These are phyloP conservation scores for Diatrype stigma DNA, from an alignment of 2,329 filamentous ascomycete genomes.

Conservation along the genomic window DNA sequence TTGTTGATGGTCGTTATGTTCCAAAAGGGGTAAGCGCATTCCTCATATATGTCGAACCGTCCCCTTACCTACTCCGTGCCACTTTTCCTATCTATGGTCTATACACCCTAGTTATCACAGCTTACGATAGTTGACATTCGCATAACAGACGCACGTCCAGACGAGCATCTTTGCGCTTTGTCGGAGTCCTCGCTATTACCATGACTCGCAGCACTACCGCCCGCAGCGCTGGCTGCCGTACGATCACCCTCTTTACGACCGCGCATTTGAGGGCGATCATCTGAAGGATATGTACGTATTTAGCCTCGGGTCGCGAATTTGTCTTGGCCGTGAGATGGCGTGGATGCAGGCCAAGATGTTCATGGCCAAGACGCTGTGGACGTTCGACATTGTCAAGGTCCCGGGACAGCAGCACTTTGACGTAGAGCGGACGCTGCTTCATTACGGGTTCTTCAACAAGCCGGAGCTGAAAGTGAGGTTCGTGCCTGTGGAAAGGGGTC, in stretches of 20 bases:
- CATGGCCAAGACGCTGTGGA: slow-evolving; percentile 9
- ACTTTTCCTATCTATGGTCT: too few relatives aligned
- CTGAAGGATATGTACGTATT: not conserved
- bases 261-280: not conserved
- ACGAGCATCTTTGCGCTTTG: not conserved
- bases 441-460: slow-evolving; percentile 8
- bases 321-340: slow-evolving; percentile 2
- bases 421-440: slow-evolving; percentile 2
- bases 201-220: slow-evolving; percentile 3
- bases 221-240: slow-evolving; percentile 5
- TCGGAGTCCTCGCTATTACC: slow-evolving; percentile 5
- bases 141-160: not conserved
- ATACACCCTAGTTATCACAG: too few relatives aligned
- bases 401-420: slow-evolving; percentile 3
- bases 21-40: slow-evolving; percentile 19
- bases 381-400: slow-evolving; percentile 3
- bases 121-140: not conserved
- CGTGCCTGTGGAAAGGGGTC: not conserved
- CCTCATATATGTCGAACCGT: too few relatives aligned
- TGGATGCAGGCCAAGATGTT: slow-evolving; percentile 5
- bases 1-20: slow-evolving; percentile 18
- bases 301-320: slow-evolving; percentile 1
- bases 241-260: slow-evolving; percentile 4
- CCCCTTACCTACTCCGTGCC: too few relatives aligned
- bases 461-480: slow-evolving; percentile 2